phyloP scores from a whole-genome alignment of 2,329 filamentous ascomycete species.

The Penicillium sp. region DNA sequence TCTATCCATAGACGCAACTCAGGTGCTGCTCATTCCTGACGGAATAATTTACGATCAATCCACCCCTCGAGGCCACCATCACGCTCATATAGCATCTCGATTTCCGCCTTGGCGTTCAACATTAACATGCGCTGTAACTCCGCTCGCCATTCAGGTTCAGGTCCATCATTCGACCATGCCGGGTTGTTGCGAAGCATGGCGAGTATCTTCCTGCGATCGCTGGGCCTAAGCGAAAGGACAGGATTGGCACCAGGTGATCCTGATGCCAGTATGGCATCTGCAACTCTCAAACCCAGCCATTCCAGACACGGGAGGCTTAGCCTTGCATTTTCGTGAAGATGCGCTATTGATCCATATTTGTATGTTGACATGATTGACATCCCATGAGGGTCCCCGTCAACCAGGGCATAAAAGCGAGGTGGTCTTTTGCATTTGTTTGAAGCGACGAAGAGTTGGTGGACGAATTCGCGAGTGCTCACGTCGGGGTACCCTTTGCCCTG shows the following conservation, averaged over 20 bases:
- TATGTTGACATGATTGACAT: slow-evolving; percentile 66
- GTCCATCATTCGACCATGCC: slow-evolving; percentile 48
- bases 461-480: slow-evolving; percentile 58
- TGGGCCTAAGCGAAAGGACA: slow-evolving; percentile 52
- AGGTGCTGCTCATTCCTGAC: slow-evolving; percentile 18
- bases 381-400: slow-evolving; percentile 66
- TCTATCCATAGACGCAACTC: not conserved
- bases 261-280: slow-evolving; percentile 41
- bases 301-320: slow-evolving; percentile 53
- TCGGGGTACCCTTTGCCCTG: slow-evolving; percentile 69
- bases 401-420: slow-evolving; percentile 56
- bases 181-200: slow-evolving; percentile 56
- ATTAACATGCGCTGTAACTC: slow-evolving; percentile 66
- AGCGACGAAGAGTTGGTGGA: slow-evolving; percentile 50
- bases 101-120: slow-evolving; percentile 65
- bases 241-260: slow-evolving; percentile 29
- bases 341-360: slow-evolving; percentile 62
- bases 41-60: slow-evolving; percentile 46
- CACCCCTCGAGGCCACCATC: slow-evolving; percentile 48
- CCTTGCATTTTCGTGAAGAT: slow-evolving; percentile 57
- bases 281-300: slow-evolving; percentile 62
- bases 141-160: slow-evolving; percentile 50
- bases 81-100: slow-evolving; percentile 57
- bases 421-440: slow-evolving; percentile 27
- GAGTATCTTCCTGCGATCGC: slow-evolving; percentile 60